Evolutionary conservation across 805 yeast genomes (phyloP).

Genomic region (Kregervanrija pseudodelftensis): DNA sequence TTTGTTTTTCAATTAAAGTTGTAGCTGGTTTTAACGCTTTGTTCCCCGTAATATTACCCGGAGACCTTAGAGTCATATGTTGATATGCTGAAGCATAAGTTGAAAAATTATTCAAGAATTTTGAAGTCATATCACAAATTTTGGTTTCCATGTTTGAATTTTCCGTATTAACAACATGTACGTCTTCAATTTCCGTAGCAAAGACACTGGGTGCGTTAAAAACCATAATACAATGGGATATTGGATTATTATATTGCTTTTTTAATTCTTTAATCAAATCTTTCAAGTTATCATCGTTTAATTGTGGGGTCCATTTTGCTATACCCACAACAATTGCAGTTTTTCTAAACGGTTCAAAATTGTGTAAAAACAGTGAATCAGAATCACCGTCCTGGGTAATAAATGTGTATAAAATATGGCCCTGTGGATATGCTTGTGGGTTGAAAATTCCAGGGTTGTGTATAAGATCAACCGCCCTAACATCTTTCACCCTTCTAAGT

Average conservation of each 20-base stretch:
- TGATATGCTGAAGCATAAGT: constrained; percentile 65
- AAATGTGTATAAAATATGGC: constrained; percentile 59
- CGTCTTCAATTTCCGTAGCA: constrained; percentile 4
- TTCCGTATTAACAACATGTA: constrained; percentile 14
- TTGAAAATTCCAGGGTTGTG: constrained; percentile 63
- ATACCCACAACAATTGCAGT: constrained; percentile 53
- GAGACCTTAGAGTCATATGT: constrained; percentile 78
- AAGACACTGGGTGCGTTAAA: constrained; percentile 39
- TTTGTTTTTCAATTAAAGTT: constrained; percentile 15
- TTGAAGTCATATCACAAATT: constrained; percentile 64
- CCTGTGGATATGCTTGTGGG: constrained; percentile 81
- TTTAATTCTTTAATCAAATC: constrained; percentile 34
- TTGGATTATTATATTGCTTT: constrained; percentile 41
- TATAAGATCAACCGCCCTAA: constrained; percentile 68
- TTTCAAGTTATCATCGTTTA: constrained; percentile 20
- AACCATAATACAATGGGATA: constrained; percentile 47
- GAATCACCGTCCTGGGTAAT: constrained; percentile 40
- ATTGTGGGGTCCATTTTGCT: constrained; percentile 25
- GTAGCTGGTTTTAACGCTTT: constrained; percentile 5
- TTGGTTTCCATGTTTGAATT: constrained; percentile 45
- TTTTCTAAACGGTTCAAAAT: constrained; percentile 85
- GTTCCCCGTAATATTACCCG: constrained; percentile 40
- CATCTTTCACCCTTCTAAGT: constrained; percentile 47
- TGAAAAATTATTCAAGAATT: constrained; percentile 57
- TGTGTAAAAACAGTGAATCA: constrained; percentile 58